A percentile compares a stretch with the other conserved stretches of the same genome.
These are phyloP conservation scores for Pseudocercospora pini-densiflorae DNA, from an alignment of 2,329 filamentous ascomycete species.

Conservation along the genomic window DNA sequence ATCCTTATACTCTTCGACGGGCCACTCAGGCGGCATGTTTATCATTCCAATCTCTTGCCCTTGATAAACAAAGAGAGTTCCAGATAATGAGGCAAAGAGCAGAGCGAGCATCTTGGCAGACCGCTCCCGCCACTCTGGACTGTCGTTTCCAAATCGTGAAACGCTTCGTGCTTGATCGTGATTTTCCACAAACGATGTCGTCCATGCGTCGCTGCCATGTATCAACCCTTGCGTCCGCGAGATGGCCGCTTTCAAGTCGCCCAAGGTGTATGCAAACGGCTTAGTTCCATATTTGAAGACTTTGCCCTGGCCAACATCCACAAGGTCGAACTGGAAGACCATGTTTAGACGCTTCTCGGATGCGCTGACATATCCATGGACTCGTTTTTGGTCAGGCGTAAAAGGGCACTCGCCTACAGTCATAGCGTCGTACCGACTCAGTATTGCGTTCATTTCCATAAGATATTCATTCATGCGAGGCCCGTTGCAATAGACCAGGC, in stretches of 20 bases:
- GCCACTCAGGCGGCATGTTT: constrained; percentile 48
- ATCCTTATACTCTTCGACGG: constrained; percentile 54
- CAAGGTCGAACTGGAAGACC: constrained; percentile 72
- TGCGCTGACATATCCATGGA: constrained; percentile 52
- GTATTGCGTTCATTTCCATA: constrained; percentile 45
- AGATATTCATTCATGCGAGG: constrained; percentile 55
- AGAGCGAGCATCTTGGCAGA: constrained; percentile 60
- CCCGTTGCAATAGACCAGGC: constrained; percentile 30
- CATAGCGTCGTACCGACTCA: constrained; percentile 55
- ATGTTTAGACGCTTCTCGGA: constrained; percentile 65
- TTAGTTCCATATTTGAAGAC: constrained; percentile 55
- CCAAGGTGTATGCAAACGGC: constrained; percentile 54
- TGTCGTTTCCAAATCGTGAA: constrained; percentile 64
- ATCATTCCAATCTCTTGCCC: constrained; percentile 69
- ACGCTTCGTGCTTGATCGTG: constrained; percentile 67
- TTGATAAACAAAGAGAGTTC: constrained; percentile 66
- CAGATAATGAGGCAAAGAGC: constrained; percentile 22
- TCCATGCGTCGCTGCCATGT: constrained; percentile 64
- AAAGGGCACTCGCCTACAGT: constrained; percentile 55
- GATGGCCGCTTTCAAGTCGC: constrained; percentile 55
- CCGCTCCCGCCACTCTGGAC: constrained; percentile 51
- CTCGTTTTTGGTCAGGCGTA: constrained; percentile 43
- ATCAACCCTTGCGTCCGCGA: constrained; percentile 64
- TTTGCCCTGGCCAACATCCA: constrained; percentile 52
- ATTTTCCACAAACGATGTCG: constrained; percentile 67